Percentiles rank a stretch among this genome's conserved stretches.
phyloP scores from a whole-genome alignment of 179 eudicot species.

The Carnegiea gigantea region DNA sequence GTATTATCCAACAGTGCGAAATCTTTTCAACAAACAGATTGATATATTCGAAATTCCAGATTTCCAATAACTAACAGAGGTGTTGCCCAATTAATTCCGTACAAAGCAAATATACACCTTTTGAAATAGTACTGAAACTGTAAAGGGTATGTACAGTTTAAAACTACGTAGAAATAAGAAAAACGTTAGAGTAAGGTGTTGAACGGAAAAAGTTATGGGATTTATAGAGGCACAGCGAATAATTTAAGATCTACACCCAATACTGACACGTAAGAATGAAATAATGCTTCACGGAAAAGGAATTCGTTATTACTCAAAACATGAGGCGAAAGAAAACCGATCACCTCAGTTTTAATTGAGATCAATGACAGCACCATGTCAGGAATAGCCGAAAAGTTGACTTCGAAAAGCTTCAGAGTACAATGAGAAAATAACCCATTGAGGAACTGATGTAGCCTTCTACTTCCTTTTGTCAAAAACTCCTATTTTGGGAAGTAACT shows the following conservation, averaged over 20 bases:
- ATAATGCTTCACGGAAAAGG: too few relatives aligned
- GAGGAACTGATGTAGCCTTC: too few relatives aligned
- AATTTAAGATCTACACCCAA: too few relatives aligned
- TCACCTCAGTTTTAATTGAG: neutral
- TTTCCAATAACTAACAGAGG: neutral
- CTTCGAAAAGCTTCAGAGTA: neutral
- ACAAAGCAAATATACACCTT: neutral
- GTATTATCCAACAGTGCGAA: neutral
- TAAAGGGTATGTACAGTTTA: neutral
- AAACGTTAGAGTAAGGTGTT: too few relatives aligned
- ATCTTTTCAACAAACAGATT: neutral
- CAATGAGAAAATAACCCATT: neutral
- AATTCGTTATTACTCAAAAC: neutral
- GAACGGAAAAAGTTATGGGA: too few relatives aligned
- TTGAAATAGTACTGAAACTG: neutral
- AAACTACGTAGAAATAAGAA: neutral
- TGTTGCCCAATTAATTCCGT: neutral
- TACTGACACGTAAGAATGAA: too few relatives aligned
- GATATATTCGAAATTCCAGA: neutral
- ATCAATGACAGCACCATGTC: neutral
- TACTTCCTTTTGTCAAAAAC: too few relatives aligned
- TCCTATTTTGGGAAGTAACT: too few relatives aligned
- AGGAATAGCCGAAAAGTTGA: neutral
- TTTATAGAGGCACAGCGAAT: too few relatives aligned
- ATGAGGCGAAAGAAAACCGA: neutral